phyloP scores from a whole-genome alignment of 257 asterid species.

The Verbena officinalis region DNA sequence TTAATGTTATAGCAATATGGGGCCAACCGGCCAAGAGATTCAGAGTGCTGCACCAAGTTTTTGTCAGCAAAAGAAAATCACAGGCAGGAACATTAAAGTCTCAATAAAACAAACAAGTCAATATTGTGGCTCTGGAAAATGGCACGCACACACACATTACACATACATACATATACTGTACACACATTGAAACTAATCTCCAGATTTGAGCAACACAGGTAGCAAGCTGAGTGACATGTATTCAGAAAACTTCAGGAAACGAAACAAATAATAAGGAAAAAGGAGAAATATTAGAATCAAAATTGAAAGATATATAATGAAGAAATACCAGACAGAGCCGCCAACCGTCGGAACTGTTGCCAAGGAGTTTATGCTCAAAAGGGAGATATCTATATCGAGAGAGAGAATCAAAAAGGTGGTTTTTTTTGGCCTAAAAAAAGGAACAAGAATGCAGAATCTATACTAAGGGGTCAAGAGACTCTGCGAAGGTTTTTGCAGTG shows the following conservation, averaged over 20 bases:
- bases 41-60: no score
- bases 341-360: constrained; percentile 4
- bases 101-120: no score
- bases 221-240: not conserved
- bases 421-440: no score
- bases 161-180: not conserved
- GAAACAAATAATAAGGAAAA: no score
- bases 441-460: no score
- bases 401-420: no score
- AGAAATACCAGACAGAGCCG: constrained; percentile 8
- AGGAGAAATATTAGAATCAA: constrained; percentile 1
- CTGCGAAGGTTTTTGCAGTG: no score
- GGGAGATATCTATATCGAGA: no score
- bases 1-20: not conserved
- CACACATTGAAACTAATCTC: not conserved
- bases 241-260: not conserved
- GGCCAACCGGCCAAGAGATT: no score
- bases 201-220: not conserved
- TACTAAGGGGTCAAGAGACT: no score
- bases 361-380: not conserved
- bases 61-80: not conserved
- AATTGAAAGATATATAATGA: not conserved
- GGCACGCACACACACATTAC: no score
- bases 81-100: not conserved
- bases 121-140: no score